Conservation (phyloP, 768 basidiomycete species). For the Pholiota molesta region DNA sequence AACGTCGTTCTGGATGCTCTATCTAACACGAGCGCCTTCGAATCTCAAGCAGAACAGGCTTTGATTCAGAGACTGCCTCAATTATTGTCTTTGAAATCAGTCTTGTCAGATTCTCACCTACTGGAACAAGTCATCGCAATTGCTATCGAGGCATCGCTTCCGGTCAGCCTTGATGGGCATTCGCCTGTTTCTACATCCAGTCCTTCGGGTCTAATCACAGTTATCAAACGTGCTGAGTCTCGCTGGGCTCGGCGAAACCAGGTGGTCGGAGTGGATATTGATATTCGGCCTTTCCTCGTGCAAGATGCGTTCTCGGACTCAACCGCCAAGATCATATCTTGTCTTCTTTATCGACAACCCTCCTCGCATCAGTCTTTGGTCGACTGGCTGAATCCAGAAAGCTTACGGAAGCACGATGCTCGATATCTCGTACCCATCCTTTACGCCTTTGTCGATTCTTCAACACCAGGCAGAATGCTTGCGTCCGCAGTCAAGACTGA, state of each 20-base stretch:
- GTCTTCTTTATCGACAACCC: slow-evolving; percentile 45
- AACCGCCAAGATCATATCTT: slow-evolving; percentile 44
- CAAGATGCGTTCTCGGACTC: slow-evolving; percentile 46
- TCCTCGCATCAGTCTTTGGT: slow-evolving; percentile 28
- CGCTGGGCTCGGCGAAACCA: slow-evolving; percentile 36
- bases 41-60: slow-evolving; percentile 28
- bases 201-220: slow-evolving; percentile 19
- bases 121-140: slow-evolving; percentile 54
- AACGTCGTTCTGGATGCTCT: slow-evolving; percentile 41
- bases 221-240: slow-evolving; percentile 27
- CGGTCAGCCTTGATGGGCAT: slow-evolving; percentile 37
- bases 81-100: slow-evolving; percentile 39
- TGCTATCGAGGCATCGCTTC: slow-evolving; percentile 41
- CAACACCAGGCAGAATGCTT: slow-evolving; percentile 10
- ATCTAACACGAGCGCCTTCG: slow-evolving; percentile 19
- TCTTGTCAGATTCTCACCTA: slow-evolving; percentile 35
- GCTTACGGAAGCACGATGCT: slow-evolving; percentile 23
- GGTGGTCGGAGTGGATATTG: slow-evolving; percentile 21
- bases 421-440: slow-evolving; percentile 42
- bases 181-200: slow-evolving; percentile 10
- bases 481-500: slow-evolving; percentile 17
- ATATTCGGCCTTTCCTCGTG: slow-evolving; percentile 39
- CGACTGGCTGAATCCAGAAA: slow-evolving; percentile 44
- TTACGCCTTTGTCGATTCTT: slow-evolving; percentile 49
- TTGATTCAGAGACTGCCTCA: slow-evolving; percentile 35